These are phyloP conservation scores for Acer saccharum DNA, from an alignment of 345 rosid genomes.

Conservation along the genomic window DNA sequence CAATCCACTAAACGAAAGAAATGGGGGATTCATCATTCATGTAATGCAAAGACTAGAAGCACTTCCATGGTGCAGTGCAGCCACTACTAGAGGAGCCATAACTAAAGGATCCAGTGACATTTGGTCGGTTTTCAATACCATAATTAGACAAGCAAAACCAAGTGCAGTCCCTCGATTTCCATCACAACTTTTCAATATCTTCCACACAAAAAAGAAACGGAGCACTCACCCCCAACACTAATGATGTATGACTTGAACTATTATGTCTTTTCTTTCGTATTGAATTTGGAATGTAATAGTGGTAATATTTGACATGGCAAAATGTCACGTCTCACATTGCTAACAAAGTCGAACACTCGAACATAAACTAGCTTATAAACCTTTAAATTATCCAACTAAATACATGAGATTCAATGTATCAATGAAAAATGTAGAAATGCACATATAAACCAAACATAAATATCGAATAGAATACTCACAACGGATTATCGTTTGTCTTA, in stretches of 20 bases:
- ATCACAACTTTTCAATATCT: neutral
- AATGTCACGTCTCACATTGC: neutral
- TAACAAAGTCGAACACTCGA: too few species aligned
- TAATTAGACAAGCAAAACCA: neutral
- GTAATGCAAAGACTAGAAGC: slow-evolving; percentile 1
- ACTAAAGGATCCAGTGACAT: neutral
- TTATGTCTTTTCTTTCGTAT: neutral
- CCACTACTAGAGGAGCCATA: slow-evolving; percentile 3
- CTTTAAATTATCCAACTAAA: neutral
- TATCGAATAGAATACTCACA: neutral
- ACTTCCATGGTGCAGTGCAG: neutral
- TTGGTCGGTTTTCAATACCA: neutral
- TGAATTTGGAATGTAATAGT: neutral
- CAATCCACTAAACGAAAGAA: neutral
- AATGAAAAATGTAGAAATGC: neutral
- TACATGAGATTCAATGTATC: neutral
- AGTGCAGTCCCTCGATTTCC: neutral
- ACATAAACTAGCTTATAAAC: neutral
- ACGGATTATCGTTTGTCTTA: neutral
- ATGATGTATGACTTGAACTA: neutral
- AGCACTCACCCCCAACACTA: neutral
- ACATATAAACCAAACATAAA: too few species aligned
- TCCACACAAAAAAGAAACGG: neutral
- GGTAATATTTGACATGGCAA: neutral
- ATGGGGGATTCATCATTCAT: neutral